phyloP scores from a whole-genome alignment of 2,329 filamentous ascomycete species.

The Phialophora verrucosa region DNA sequence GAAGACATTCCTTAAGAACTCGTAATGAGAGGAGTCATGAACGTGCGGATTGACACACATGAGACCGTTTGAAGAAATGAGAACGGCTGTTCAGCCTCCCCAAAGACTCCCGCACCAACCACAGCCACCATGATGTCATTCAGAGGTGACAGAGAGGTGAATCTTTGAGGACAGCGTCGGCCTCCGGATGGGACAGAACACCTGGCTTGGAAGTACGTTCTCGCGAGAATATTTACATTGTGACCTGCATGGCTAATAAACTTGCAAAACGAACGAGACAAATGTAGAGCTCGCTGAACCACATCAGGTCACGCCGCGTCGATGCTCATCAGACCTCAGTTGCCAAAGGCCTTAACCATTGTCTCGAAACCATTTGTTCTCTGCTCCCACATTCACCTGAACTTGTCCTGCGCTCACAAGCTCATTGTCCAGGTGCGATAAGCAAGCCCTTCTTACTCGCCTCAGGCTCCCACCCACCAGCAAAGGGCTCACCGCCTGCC shows the following conservation, averaged over 20 bases:
- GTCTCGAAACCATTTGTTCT: neutral
- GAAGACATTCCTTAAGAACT: neutral
- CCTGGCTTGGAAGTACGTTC: neutral
- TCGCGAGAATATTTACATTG: neutral
- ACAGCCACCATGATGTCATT: neutral
- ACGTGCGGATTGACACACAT: neutral
- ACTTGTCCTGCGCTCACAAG: neutral
- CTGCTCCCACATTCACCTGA: neutral
- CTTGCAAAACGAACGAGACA: neutral
- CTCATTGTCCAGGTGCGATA: conserved; percentile 82
- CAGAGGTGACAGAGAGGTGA: neutral
- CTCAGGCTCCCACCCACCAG: conserved; percentile 85
- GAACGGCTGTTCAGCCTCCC: neutral
- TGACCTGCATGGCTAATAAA: neutral
- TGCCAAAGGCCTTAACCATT: neutral
- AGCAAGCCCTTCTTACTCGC: conserved; percentile 78
- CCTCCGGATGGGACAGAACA: neutral
- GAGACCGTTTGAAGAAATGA: neutral
- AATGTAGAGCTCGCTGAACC: neutral
- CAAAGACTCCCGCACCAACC: neutral
- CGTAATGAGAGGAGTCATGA: neutral
- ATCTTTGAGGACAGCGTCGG: neutral
- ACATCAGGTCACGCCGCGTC: neutral
- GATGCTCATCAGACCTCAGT: neutral
- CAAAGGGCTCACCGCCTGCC: conserved; percentile 72